These are phyloP conservation scores for Mediolabrus comicus DNA, from an alignment of 108 stramenopile genomes.

Conservation along the genomic window DNA sequence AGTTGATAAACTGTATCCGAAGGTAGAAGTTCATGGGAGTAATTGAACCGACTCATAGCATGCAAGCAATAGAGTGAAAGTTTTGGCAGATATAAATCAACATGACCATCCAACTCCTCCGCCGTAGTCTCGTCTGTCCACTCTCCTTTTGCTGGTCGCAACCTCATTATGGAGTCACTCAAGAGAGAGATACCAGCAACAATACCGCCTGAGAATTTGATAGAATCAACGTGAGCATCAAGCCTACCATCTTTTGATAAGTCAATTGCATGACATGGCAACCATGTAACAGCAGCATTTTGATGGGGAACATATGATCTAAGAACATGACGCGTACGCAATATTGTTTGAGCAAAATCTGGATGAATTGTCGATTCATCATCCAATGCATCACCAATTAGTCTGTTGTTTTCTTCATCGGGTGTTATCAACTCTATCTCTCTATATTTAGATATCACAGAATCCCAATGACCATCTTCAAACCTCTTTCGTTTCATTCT, in stretches of 20 bases:
- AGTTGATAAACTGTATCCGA: conserved; percentile 49
- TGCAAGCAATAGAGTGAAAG: conserved; percentile 71
- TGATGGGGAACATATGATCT: conserved; percentile 41
- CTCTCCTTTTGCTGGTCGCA: conserved; percentile 50
- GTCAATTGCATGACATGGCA: conserved; percentile 89
- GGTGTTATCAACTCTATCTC: conserved; percentile 67
- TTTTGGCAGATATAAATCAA: conserved; percentile 76
- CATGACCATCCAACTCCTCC: conserved; percentile 27
- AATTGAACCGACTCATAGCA: conserved; percentile 65
- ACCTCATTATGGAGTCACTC: conserved; percentile 70
- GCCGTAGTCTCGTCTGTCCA: conserved; percentile 10
- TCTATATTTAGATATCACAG: conserved; percentile 81
- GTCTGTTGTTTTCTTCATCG: conserved; percentile 11
- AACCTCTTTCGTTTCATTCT: conserved; percentile 52
- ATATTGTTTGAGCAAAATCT: conserved; percentile 27
- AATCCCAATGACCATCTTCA: conserved; percentile 89
- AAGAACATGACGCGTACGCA: conserved; percentile 52
- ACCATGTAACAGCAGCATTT: conserved; percentile 42
- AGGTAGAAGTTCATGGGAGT: conserved; percentile 73
- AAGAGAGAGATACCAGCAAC: conserved; percentile 88
- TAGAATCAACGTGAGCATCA: conserved; percentile 86
- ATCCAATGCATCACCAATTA: not conserved
- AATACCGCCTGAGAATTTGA: conserved; percentile 84
- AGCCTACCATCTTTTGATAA: conserved; percentile 70
- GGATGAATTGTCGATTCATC: not conserved